Conservation (phyloP, 257 asterid species). For the Solanum clarkiae region DNA sequence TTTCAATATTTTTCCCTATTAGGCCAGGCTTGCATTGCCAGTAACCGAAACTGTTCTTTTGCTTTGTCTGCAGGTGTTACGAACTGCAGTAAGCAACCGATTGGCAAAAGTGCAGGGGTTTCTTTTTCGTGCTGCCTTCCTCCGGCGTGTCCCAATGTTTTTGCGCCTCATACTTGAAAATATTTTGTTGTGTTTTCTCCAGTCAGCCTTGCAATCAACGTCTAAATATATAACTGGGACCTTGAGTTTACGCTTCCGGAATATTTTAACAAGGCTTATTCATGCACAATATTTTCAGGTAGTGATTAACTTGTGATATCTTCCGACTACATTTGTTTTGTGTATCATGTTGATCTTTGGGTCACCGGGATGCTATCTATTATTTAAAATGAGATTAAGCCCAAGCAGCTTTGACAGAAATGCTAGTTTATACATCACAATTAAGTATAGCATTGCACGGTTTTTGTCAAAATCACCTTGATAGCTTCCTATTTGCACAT, state of each 20-base stretch:
- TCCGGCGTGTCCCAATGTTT: slow-evolving; percentile 89
- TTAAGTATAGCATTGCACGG: neutral
- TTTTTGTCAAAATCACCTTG: neutral
- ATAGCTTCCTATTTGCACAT: neutral
- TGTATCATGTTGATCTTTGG: slow-evolving; percentile 1
- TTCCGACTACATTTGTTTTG: neutral
- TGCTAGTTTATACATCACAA: neutral
- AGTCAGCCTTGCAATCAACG: slow-evolving; percentile 82
- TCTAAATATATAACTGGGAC: slow-evolving; percentile 90
- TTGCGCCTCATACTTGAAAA: slow-evolving; percentile 86
- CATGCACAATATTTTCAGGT: slow-evolving; percentile 96
- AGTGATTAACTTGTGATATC: neutral
- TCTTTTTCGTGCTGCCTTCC: slow-evolving; percentile 96
- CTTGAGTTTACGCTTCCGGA: slow-evolving; percentile 81
- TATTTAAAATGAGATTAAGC: neutral
- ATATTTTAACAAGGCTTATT: slow-evolving; percentile 73
- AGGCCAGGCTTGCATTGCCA: neutral
- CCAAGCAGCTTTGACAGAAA: neutral
- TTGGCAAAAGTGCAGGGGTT: slow-evolving; percentile 97
- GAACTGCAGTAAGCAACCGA: slow-evolving; percentile 93
- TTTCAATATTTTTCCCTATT: neutral
- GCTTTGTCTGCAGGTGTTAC: slow-evolving; percentile 50
- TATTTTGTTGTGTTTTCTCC: slow-evolving; percentile 76
- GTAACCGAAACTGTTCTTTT: neutral
- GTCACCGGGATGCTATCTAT: neutral